These are phyloP conservation scores for Phytopythium mirpurense DNA, from an alignment of 352 stramenopile genomes.

Conservation along the genomic window DNA sequence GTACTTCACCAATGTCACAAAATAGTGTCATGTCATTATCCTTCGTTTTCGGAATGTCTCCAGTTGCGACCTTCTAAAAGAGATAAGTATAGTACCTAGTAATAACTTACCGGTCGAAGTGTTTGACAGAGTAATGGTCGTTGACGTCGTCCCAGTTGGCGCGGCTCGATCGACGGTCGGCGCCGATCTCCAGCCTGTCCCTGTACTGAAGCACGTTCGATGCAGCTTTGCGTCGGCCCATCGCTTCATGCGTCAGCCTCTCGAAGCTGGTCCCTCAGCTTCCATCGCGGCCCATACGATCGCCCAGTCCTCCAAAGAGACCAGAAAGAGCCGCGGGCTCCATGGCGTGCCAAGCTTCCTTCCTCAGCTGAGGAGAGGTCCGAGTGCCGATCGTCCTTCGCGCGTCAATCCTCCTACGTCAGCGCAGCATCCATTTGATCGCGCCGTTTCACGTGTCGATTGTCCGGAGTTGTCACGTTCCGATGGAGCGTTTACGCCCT, in stretches of 20 bases:
- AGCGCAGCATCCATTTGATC: neutral
- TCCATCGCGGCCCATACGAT: neutral
- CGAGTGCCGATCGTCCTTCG: neutral
- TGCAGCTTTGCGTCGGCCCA: too few species aligned
- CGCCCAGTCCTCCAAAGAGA: neutral
- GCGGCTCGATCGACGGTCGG: too few species aligned
- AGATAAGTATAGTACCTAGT: neutral
- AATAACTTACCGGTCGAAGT: too few species aligned
- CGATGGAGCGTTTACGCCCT: too few species aligned
- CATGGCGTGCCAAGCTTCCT: neutral
- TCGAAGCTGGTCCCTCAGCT: too few species aligned
- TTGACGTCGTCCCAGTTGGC: neutral
- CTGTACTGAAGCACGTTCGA: too few species aligned
- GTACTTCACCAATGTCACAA: neutral
- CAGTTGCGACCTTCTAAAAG: neutral
- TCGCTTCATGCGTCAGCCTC: too few species aligned
- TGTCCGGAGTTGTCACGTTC: too few species aligned
- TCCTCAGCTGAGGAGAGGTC: too few species aligned
- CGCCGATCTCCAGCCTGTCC: too few species aligned
- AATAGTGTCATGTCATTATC: neutral
- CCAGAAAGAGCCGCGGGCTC: constrained; percentile 4
- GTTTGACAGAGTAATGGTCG: neutral
- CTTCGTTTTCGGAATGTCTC: too few species aligned
- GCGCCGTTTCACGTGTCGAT: too few species aligned
- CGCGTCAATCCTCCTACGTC: neutral